These are phyloP conservation scores for Oryza glaberrima DNA, from an alignment of 176 grass and related monocot species.

Conservation along the genomic window DNA sequence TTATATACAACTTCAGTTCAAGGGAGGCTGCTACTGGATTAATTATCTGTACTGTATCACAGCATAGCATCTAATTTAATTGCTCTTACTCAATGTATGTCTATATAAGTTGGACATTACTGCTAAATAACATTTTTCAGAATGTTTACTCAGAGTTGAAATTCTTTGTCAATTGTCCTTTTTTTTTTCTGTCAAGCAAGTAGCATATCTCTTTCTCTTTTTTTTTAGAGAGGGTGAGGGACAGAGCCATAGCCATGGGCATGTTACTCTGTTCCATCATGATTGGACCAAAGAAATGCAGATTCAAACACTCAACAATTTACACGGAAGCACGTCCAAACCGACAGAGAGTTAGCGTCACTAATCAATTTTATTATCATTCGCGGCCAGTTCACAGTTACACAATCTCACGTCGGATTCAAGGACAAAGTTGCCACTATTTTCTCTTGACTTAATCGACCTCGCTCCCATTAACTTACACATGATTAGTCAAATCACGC, in stretches of 20 bases:
- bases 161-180: not conserved
- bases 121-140: constrained; percentile 14
- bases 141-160: not conserved
- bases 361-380: not conserved
- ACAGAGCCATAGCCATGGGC: not conserved
- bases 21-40: not conserved
- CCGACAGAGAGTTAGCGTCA: not conserved
- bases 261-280: constrained; percentile 1
- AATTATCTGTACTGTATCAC: constrained; percentile 32
- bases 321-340: constrained; percentile 26
- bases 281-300: not conserved
- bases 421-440: not conserved
- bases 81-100: constrained; percentile 8
- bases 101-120: constrained; percentile 35
- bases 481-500: not conserved
- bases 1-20: not conserved
- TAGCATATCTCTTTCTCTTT: not conserved
- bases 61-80: constrained; percentile 44
- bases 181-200: not conserved
- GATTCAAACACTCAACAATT: not conserved
- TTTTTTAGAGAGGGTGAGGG: not conserved
- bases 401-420: constrained; percentile 7
- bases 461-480: not conserved
- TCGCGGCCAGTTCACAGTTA: not conserved
- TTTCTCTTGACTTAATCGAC: not conserved